phyloP scores from a whole-genome alignment of 1,284 basidiomycete species.

The Anthracocystis setariae region DNA sequence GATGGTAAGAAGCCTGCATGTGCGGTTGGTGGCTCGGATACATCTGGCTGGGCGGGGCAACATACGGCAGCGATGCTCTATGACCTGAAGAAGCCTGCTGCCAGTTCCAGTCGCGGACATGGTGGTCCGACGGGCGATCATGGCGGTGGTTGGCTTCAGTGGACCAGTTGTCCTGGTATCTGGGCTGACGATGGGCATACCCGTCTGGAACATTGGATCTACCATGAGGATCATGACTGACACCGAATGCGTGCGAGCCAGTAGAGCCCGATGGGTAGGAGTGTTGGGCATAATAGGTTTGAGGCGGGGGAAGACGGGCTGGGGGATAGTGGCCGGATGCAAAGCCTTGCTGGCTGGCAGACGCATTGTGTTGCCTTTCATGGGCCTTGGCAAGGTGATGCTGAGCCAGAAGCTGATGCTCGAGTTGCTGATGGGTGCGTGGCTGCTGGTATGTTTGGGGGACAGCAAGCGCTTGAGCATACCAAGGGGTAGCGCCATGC shows the following conservation, averaged over 20 bases:
- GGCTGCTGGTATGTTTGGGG: constrained; percentile 31
- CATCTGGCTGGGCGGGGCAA: constrained; percentile 17
- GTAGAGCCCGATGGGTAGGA: constrained; percentile 10
- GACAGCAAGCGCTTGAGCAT: constrained; percentile 17
- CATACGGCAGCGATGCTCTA: constrained; percentile 16
- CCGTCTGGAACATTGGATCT: constrained; percentile 1
- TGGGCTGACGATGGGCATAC: constrained; percentile 11
- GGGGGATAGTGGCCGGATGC: constrained; percentile 11
- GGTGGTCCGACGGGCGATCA: constrained; percentile 10
- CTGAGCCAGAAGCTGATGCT: constrained; percentile 53
- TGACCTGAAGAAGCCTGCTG: constrained; percentile 18
- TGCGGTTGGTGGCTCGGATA: constrained; percentile 9
- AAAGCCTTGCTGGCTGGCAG: constrained; percentile 14
- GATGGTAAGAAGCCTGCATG: constrained; percentile 11
- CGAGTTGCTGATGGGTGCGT: constrained; percentile 51
- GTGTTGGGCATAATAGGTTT: constrained; percentile 14
- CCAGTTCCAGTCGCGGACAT: constrained; percentile 23
- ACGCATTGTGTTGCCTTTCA: constrained; percentile 18
- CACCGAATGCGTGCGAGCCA: no score
- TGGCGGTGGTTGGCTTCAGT: constrained; percentile 14
- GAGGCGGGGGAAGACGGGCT: constrained; percentile 16
- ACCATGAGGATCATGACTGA: constrained; percentile 5
- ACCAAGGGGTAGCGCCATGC: constrained; percentile 27
- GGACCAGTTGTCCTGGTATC: constrained; percentile 27
- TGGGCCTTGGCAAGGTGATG: constrained; percentile 53